Evolutionary conservation across 805 yeast genomes (phyloP).

Genomic region (Lipomyces yamanashiensis): DNA sequence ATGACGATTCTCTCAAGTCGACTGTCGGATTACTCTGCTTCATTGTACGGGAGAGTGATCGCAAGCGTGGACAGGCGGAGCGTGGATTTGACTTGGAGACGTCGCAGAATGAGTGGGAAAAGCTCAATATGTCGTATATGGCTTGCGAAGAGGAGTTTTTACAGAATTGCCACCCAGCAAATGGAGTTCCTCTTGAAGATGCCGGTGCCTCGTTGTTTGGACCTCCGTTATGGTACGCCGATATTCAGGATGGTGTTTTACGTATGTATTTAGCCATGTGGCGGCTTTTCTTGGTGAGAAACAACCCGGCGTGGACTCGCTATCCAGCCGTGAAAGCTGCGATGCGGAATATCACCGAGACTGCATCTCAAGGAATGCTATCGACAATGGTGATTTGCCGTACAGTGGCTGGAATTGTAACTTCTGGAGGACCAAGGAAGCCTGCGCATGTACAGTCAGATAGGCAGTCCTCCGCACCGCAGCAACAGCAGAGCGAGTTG

Average conservation of each 20-base stretch:
- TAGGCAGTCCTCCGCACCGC: background rate
- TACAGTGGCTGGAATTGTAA: constrained; percentile 11
- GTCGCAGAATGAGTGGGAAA: constrained; percentile 10
- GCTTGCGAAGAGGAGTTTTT: constrained; percentile 5
- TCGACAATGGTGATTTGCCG: constrained; percentile 16
- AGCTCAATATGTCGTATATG: constrained; percentile 1
- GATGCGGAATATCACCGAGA: constrained; percentile 14
- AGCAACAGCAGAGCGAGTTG: background rate
- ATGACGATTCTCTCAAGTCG: constrained; percentile 10
- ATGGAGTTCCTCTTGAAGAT: constrained; percentile 2
- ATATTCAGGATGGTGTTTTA: constrained; percentile 7
- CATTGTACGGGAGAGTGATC: constrained; percentile 17
- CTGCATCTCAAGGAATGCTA: constrained; percentile 5
- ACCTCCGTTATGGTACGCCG: constrained; percentile 14
- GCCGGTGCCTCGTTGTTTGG: constrained; percentile 11
- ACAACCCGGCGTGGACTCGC: constrained; percentile 19
- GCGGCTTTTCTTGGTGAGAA: constrained; percentile 14
- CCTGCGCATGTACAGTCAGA: background rate
- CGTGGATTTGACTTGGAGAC: background rate
- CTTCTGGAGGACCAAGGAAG: background rate
- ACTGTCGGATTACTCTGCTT: constrained; percentile 15
- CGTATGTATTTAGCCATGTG: constrained; percentile 20
- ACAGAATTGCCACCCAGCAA: constrained; percentile 9
- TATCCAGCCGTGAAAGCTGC: constrained; percentile 15
- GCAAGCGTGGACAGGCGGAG: constrained; percentile 15